Base-by-base conservation (phyloP, 768 basidiomycete species). In the Lentinula edodes region DNA sequence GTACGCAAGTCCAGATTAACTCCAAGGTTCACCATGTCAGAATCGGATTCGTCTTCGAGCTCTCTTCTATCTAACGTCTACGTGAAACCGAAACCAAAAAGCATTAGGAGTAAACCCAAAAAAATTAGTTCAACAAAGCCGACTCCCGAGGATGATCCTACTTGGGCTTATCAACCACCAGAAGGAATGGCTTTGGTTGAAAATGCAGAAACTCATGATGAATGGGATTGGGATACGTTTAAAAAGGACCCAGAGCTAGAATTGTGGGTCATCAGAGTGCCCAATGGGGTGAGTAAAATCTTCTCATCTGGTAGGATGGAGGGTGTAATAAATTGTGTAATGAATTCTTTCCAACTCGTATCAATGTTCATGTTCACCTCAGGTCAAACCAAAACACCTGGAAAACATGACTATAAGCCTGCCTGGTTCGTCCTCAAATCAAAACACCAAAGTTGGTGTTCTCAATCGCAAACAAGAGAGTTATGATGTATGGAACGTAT, bases 211-310 rank as follows among this genome's bases (percentile, higher is more conserved):
- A 81, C 18, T 6, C 75, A 76, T 1, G 79, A 76, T 2, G 76
- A 78, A 2, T 89, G 89, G 66, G 89, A 90, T 66, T 91, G 88
- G 88, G 87, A 88, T 61, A 72, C 75, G 6, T 63, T 92, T 5
- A 76, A 82, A 10, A 67, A 78, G 54, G 78, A 87, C 32, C 70
- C 75, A 0, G 82, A 90, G 62, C 66, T 83, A 9, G 89, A 92
- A 65, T 66, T 92, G 8, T 91, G 89, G 83, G 72, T 90, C 12
- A 80, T 91, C 39, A 82, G 90, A 10, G 81, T 85, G 15, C 90
- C 90, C 23, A 83, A 86, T 12, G 79, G 79, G 42, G 90, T 91
- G 68, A 62, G 87, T 75, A 41, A 16, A 13, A 6, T 36, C 15
- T 58, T 32, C 39, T 38, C 23, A 8, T 9, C 3, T 28, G 28